phyloP scores from a whole-genome alignment of 352 stramenopile genomes.

The Phytophthora citrophthora region DNA sequence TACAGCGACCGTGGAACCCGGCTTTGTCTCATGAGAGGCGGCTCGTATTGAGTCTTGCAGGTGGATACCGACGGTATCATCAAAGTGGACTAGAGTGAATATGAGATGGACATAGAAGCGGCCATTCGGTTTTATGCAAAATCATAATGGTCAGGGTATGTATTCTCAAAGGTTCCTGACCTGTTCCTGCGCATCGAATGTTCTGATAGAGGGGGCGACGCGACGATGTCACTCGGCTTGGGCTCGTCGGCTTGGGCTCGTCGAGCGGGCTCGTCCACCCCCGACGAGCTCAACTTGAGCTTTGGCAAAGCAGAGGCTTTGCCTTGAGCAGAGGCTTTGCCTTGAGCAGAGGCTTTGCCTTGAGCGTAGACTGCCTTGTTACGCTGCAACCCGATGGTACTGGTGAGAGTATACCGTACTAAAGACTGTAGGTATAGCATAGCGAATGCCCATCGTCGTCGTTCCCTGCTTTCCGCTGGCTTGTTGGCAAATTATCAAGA shows the following conservation, averaged over 20 bases:
- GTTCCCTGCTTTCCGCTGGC: too few relatives aligned
- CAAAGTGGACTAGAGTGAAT: background rate
- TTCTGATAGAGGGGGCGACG: conserved; percentile 1
- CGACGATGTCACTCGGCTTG: conserved; percentile 5
- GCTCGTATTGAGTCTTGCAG: background rate
- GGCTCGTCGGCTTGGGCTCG: background rate
- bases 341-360: too few relatives aligned
- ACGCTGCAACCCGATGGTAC: too few relatives aligned
- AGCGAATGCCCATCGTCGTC: too few relatives aligned
- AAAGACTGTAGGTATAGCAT: too few relatives aligned
- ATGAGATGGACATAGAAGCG: background rate
- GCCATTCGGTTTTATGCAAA: background rate
- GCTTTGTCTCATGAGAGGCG: conserved; percentile 3
- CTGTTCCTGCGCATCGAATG: background rate
- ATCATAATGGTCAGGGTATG: background rate
- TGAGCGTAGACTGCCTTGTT: background rate
- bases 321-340: too few relatives aligned
- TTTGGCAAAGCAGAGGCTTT: conserved; percentile 19
- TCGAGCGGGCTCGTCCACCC: too few relatives aligned
- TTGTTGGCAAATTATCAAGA: too few relatives aligned
- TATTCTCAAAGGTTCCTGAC: background rate
- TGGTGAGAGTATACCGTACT: too few relatives aligned
- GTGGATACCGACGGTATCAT: background rate
- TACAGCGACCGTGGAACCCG: background rate
- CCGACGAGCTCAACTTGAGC: background rate